Base-by-base conservation (phyloP, 164 flowering plant species). In the Santalum album region DNA sequence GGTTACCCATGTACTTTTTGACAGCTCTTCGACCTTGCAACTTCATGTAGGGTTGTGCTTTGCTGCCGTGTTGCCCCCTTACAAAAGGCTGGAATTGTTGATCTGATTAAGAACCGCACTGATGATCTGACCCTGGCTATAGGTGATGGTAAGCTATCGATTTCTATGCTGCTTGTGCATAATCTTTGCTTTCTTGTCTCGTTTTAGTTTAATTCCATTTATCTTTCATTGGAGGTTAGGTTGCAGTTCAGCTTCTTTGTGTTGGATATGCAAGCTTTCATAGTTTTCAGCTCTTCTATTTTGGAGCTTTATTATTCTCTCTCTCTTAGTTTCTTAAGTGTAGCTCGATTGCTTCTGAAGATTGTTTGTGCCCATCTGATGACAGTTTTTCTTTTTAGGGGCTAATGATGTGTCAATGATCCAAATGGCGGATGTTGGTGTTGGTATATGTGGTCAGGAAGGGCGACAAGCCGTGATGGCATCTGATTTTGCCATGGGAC, bases 391-490 rank as follows among this genome's bases (percentile, higher is more conserved):
- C 47, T 39, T 50, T 48, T 17, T 68, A 89, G 97, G 97, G 63
- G 97, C 97, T 15, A 89, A 89, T 76, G 97, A 89, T 75, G 97
- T 89, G 65, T 86, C 96, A 39, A 89, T 89, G 96, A 89, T 89
- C 63, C 96, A 89, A 82, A 89, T 86, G 96, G 96, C 96, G 58
- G 96, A 89, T 76, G 96, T 89, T 72, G 96, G 96, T 48, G 87
- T 89, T 62, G 96, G 96, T 20, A 77, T 89, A 61, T 82, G 89
- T 75, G 96, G 96, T 50, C 96, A 89, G 70, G 96, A 89, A 73
- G 96, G 96, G 42, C 91, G 96, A 40, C 96, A 89, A 72, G 96
- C 96, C 42, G 96, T 89, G 45, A 89, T 89, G 97, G 97, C 97
- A 56, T 81, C 97, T 49, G 97, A 89, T 65, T 89, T 86, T 84